A percentile compares a stretch with the other conserved stretches of the same genome.
phyloP scores from a whole-genome alignment of 2,329 filamentous ascomycete genomes.

The Anthostomella pinea region DNA sequence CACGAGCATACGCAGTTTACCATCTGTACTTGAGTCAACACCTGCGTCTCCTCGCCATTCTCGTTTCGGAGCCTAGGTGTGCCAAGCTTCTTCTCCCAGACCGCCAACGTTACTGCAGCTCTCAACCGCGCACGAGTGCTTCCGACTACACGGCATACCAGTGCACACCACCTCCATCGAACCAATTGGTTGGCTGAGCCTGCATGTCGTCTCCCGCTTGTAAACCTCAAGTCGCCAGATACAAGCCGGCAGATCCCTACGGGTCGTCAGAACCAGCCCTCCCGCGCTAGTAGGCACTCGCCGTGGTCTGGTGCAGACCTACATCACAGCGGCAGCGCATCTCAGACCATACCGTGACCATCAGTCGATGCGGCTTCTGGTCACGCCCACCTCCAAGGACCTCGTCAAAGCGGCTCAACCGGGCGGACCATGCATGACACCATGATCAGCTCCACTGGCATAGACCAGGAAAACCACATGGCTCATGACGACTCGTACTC shows the following conservation, averaged over 20 bases:
- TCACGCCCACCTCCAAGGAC: constrained; percentile 20
- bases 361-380: constrained; percentile 22
- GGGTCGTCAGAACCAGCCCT: constrained; percentile 26
- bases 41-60: constrained; percentile 29
- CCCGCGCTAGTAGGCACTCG: constrained; percentile 18
- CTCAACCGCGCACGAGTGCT: constrained; percentile 33
- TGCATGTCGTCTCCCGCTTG: constrained; percentile 47
- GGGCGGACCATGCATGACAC: constrained; percentile 43
- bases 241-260: constrained; percentile 33
- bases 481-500: constrained; percentile 41
- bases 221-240: constrained; percentile 38
- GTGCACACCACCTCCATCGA: constrained; percentile 35
- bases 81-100: constrained; percentile 27
- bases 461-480: constrained; percentile 46
- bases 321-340: constrained; percentile 19
- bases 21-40: constrained; percentile 22
- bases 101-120: constrained; percentile 35
- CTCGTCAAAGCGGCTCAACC: constrained; percentile 18
- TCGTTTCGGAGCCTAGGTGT: constrained; percentile 31
- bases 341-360: constrained; percentile 21
- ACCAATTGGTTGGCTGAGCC: constrained; percentile 43
- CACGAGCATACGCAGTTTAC: constrained; percentile 23
- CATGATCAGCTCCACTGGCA: constrained; percentile 43
- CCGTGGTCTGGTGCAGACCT: constrained; percentile 22
- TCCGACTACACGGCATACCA: constrained; percentile 34